Evolutionary conservation across 1,284 basidiomycete species (phyloP).

Genomic region (Inonotus hispidus): DNA sequence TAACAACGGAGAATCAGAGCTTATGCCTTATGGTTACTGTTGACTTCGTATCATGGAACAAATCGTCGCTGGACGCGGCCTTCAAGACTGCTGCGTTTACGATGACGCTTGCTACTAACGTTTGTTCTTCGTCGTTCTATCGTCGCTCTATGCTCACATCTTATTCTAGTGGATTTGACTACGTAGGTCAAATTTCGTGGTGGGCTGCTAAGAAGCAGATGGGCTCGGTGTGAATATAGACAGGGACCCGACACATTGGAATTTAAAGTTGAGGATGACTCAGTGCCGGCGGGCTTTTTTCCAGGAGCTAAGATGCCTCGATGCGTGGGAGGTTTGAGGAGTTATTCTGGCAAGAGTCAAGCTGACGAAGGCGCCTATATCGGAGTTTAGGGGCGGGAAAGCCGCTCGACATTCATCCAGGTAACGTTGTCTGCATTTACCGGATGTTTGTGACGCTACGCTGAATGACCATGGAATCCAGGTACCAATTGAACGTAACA

Average conservation of each 20-base stretch:
- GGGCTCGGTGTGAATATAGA: too few species aligned
- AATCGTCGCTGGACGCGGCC: not conserved
- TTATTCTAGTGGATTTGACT: conserved; percentile 19
- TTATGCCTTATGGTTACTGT: not conserved
- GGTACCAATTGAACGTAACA: not conserved
- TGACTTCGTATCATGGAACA: not conserved
- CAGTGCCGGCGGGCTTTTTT: conserved; percentile 3
- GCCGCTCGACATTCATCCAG: not conserved
- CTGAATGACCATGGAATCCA: not conserved
- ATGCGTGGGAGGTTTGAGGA: not conserved
- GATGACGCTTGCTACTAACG: conserved; percentile 1
- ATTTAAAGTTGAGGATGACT: not conserved
- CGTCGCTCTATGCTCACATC: not conserved
- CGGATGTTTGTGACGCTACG: not conserved
- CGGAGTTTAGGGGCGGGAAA: conserved; percentile 7
- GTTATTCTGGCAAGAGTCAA: not conserved
- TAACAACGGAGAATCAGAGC: conserved; percentile 6
- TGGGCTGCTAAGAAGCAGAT: too few species aligned
- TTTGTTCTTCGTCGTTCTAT: not conserved
- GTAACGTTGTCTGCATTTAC: not conserved
- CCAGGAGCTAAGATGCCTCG: conserved; percentile 2
- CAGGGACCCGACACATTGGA: conserved; percentile 9
- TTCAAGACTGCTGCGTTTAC: conserved; percentile 1
- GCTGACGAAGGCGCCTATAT: not conserved
- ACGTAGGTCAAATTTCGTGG: conserved; percentile 8